Evolutionary conservation across 176 grass and related monocot genomes (phyloP).

Genomic region (Oryza longistaminata): DNA sequence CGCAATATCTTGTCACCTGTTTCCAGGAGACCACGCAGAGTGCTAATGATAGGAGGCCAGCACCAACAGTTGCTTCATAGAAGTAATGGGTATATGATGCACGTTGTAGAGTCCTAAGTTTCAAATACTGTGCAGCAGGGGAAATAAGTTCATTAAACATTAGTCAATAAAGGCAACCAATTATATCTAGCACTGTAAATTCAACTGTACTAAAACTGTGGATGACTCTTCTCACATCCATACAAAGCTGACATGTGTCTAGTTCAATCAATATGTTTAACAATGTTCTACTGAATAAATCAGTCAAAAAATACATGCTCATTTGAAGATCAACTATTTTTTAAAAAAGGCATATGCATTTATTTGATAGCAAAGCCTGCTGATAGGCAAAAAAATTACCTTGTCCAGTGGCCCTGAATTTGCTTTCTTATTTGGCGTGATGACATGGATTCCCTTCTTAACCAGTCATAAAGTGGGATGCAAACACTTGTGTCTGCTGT

Average conservation of each 20-base stretch:
- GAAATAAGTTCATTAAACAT: neutral
- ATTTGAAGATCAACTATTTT: neutral
- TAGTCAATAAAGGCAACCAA: conserved; percentile 15
- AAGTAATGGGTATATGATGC: conserved; percentile 98
- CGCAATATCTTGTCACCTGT: conserved; percentile 92
- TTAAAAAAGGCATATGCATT: neutral
- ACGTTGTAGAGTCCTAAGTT: conserved; percentile 76
- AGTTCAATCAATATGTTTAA: neutral
- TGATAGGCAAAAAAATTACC: conserved; percentile 43
- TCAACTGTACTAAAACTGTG: neutral
- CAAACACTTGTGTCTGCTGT: conserved; percentile 79
- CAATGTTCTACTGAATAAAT: neutral
- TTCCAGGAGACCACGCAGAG: conserved; percentile 80
- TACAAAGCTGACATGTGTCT: neutral
- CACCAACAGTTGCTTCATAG: conserved; percentile 99
- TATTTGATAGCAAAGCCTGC: neutral
- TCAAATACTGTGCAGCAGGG: conserved; percentile 70
- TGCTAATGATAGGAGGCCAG: conserved; percentile 95
- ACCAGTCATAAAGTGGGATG: conserved; percentile 78
- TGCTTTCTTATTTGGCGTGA: conserved; percentile 90
- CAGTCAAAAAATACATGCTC: neutral
- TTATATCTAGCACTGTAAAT: conserved; percentile 5
- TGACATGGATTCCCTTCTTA: conserved; percentile 80
- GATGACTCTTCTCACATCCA: conserved; percentile 1
- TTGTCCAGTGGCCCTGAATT: conserved; percentile 81